Conservation (phyloP, 2,329 filamentous ascomycete genomes). For the Ploettnerulaceae sp. region DNA sequence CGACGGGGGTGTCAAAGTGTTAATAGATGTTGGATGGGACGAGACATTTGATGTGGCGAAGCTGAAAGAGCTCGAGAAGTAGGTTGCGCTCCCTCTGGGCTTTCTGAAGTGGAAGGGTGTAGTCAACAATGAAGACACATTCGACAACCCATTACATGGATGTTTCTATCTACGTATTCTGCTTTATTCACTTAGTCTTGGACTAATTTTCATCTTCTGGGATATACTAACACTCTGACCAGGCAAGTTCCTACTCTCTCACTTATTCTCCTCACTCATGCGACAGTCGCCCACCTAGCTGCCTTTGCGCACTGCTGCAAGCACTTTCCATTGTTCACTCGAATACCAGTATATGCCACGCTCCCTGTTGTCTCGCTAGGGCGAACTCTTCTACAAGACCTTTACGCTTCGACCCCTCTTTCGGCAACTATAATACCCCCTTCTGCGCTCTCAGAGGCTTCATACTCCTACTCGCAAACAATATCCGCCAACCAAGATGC, state of each 20-base stretch:
- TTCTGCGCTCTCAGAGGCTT: constrained; percentile 63
- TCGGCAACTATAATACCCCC: constrained; percentile 78
- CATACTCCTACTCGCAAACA: constrained; percentile 50
- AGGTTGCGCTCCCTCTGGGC: constrained; percentile 34
- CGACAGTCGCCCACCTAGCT: constrained; percentile 84
- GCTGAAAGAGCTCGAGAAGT: constrained; percentile 88
- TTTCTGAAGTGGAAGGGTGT: constrained; percentile 16
- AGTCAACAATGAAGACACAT: constrained; percentile 29
- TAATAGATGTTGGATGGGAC: constrained; percentile 95
- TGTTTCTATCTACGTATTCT: constrained; percentile 14
- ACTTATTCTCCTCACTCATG: constrained; percentile 89
- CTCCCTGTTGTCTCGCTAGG: constrained; percentile 90
- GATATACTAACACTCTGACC: constrained; percentile 28
- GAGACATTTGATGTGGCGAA: constrained; percentile 79
- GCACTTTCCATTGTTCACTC: constrained; percentile 84
- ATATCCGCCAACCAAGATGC: constrained; percentile 46
- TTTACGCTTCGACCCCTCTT: constrained; percentile 86
- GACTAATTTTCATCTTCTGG: neutral
- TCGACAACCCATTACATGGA: constrained; percentile 13
- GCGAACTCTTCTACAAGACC: constrained; percentile 82
- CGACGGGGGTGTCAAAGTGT: constrained; percentile 91
- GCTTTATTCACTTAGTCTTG: neutral
- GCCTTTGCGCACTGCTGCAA: constrained; percentile 97
- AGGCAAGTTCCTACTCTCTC: constrained; percentile 90
- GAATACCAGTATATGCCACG: constrained; percentile 92